These are phyloP conservation scores for Saturnispora ahearnii DNA, from an alignment of 805 yeast species.

Conservation along the genomic window DNA sequence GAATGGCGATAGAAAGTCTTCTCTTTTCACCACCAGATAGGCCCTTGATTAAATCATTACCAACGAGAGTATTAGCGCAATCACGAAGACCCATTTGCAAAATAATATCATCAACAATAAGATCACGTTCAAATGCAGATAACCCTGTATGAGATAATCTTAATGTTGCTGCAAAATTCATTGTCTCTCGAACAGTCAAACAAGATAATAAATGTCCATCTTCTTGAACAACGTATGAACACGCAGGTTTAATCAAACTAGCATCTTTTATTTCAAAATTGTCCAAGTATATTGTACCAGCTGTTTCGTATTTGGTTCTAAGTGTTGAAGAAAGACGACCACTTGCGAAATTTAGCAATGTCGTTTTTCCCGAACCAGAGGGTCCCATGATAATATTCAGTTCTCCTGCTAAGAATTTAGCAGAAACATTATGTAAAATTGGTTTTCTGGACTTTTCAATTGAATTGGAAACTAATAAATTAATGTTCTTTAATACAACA, in stretches of 20 bases:
- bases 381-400: constrained; percentile 75
- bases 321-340: constrained; percentile 38
- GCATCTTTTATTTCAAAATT: constrained; percentile 20
- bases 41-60: constrained; percentile 52
- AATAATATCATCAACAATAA: constrained; percentile 48
- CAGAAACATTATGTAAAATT: constrained; percentile 39
- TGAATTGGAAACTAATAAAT: constrained; percentile 19
- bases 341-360: constrained; percentile 54
- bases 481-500: constrained; percentile 16
- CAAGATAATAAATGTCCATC: constrained; percentile 64
- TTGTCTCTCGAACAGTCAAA: constrained; percentile 70
- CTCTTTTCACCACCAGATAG: constrained; percentile 77
- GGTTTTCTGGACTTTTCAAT: constrained; percentile 19
- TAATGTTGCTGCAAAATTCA: constrained; percentile 60
- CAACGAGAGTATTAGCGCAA: constrained; percentile 65
- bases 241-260: constrained; percentile 31
- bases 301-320: constrained; percentile 21
- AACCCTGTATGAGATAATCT: constrained; percentile 41
- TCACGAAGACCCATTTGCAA: constrained; percentile 59
- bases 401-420: constrained; percentile 43
- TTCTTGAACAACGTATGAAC: constrained; percentile 78
- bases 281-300: constrained; percentile 40
- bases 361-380: constrained; percentile 71
- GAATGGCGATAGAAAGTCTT: constrained; percentile 74
- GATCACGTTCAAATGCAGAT: constrained; percentile 32